A percentile compares a stretch with the other conserved stretches of the same genome.
phyloP scores from a whole-genome alignment of 106 monocot genomes.

The Allium sativum region DNA sequence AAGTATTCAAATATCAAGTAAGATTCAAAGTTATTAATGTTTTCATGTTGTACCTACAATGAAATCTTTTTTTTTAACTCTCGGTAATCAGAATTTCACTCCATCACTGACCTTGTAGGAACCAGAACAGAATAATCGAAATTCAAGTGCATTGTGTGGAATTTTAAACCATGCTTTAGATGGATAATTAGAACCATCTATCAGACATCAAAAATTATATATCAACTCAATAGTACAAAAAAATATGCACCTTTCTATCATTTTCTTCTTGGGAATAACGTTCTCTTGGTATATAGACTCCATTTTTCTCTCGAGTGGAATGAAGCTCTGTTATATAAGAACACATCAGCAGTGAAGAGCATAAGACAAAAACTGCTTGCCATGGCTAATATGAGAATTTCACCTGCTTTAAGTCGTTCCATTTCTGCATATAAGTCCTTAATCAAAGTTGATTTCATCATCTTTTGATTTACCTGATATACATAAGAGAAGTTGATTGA shows the following conservation, averaged over 20 bases:
- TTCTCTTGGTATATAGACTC: slow-evolving; percentile 94
- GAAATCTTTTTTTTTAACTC: no score
- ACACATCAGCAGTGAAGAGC: not conserved
- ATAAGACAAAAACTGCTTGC: not conserved
- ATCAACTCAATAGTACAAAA: not conserved
- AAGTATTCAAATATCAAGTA: no score
- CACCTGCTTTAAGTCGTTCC: slow-evolving; percentile 93
- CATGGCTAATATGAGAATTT: not conserved
- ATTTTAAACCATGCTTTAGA: no score
- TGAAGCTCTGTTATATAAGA: slow-evolving; percentile 51
- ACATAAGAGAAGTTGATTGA: not conserved
- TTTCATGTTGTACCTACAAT: no score
- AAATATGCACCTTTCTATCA: slow-evolving; percentile 74
- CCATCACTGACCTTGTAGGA: no score
- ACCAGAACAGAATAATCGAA: no score
- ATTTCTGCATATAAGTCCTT: slow-evolving; percentile 96
- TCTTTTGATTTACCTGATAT: slow-evolving; percentile 91
- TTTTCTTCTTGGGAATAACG: slow-evolving; percentile 80
- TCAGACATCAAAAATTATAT: no score
- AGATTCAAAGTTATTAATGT: no score
- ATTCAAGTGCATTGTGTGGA: no score
- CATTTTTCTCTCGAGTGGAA: slow-evolving; percentile 91
- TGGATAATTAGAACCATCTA: no score
- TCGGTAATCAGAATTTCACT: no score
- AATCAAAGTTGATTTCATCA: slow-evolving; percentile 97